These are phyloP conservation scores for Salvia rosmarinus DNA, from an alignment of 257 asterid species.

Conservation along the genomic window DNA sequence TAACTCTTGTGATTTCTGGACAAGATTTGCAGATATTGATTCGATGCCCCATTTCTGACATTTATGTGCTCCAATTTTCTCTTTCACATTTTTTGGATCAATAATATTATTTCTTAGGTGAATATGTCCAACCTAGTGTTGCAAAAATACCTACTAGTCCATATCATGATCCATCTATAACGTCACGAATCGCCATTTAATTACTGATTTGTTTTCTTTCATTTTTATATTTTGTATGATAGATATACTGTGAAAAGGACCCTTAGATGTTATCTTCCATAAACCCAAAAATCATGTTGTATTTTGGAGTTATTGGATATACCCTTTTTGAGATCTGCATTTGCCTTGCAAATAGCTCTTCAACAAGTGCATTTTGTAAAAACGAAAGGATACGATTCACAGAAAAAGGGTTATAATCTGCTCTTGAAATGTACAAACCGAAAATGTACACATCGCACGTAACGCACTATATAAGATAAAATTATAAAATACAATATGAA, in stretches of 20 bases:
- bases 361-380: no score
- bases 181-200: background rate
- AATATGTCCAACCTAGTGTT: constrained; percentile 19
- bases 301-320: background rate
- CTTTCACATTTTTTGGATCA: background rate
- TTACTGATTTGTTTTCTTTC: background rate
- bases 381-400: no score
- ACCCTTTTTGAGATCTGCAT: no score
- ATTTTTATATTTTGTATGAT: background rate
- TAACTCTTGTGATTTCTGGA: constrained; percentile 15
- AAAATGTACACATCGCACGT: no score
- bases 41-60: constrained; percentile 26
- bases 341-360: no score
- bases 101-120: background rate
- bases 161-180: background rate
- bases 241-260: background rate
- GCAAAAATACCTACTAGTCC: constrained; percentile 9
- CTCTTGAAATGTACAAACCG: no score
- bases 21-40: constrained; percentile 32
- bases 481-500: no score
- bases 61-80: background rate
- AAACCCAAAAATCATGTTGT: background rate
- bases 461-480: no score
- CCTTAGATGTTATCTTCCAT: background rate
- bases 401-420: no score